phyloP scores from a whole-genome alignment of 2,329 filamentous ascomycete species.

The Cryphonectria parasitica region DNA sequence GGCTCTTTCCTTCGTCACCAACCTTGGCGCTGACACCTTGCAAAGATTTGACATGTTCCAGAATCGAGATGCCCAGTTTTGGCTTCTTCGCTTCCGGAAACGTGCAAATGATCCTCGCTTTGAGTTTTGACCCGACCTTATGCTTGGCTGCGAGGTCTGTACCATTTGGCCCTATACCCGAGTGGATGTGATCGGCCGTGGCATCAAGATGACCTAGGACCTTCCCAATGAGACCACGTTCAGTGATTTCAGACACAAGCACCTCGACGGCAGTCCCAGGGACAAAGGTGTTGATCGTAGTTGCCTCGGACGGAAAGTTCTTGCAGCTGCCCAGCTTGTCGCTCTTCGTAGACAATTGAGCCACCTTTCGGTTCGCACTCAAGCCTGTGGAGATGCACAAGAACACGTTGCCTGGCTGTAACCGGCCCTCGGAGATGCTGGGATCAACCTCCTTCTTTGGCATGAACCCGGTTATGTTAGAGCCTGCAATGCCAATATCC shows the following conservation, averaged over 20 bases:
- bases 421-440: constrained; percentile 63
- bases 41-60: constrained; percentile 80
- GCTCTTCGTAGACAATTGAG: constrained; percentile 80
- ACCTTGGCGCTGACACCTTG: constrained; percentile 48
- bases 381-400: constrained; percentile 80
- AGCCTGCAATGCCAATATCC: constrained; percentile 78
- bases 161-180: constrained; percentile 71
- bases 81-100: constrained; percentile 78
- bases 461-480: constrained; percentile 78
- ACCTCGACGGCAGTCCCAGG: constrained; percentile 91
- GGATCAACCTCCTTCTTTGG: constrained; percentile 79
- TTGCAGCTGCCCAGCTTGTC: constrained; percentile 70
- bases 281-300: constrained; percentile 86
- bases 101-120: constrained; percentile 84
- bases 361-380: constrained; percentile 77
- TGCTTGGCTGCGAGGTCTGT: constrained; percentile 76
- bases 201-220: constrained; percentile 90
- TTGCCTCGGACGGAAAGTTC: constrained; percentile 72
- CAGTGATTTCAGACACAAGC: constrained; percentile 74
- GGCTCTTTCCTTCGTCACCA: constrained; percentile 48
- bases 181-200: constrained; percentile 89
- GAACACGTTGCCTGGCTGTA: constrained; percentile 84
- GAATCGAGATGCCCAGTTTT: constrained; percentile 84
- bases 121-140: constrained; percentile 82
- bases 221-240: constrained; percentile 82